phyloP scores from a whole-genome alignment of 1,139 yeast genomes.

The Magnusiomyces sp. region DNA sequence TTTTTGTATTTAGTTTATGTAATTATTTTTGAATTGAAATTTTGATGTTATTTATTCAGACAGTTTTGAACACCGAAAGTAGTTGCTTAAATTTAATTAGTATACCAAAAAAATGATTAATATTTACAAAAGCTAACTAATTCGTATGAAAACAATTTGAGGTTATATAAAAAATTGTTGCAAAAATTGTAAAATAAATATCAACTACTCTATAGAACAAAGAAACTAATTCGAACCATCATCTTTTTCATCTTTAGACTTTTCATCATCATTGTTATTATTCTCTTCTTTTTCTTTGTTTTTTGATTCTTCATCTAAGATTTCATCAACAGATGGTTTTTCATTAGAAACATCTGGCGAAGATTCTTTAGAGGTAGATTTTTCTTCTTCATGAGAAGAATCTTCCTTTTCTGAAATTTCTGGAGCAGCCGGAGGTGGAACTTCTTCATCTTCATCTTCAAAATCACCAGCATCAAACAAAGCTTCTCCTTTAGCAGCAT shows the following conservation, averaged over 20 bases:
- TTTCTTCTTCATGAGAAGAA: background rate
- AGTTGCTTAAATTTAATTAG: too few relatives aligned
- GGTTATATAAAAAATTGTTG: too few relatives aligned
- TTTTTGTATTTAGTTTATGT: too few relatives aligned
- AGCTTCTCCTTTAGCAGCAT: slow-evolving; percentile 12
- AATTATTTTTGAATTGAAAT: too few relatives aligned
- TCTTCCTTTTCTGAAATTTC: background rate
- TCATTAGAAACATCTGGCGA: background rate
- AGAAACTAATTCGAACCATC: background rate
- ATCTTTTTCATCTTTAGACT: background rate
- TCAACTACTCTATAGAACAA: too few relatives aligned
- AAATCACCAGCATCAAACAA: slow-evolving; percentile 9
- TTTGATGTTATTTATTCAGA: too few relatives aligned
- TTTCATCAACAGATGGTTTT: background rate
- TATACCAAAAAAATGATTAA: too few relatives aligned
- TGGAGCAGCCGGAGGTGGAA: background rate
- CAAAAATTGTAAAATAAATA: too few relatives aligned
- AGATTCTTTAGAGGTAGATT: background rate
- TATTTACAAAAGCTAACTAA: too few relatives aligned
- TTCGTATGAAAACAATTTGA: too few relatives aligned
- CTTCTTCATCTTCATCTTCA: background rate
- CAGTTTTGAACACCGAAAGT: too few relatives aligned
- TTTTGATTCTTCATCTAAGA: background rate
- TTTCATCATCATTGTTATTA: background rate
- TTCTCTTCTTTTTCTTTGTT: background rate